Conservation (phyloP, 2,329 filamentous ascomycete species). For the Rhinocladiella similis region DNA sequence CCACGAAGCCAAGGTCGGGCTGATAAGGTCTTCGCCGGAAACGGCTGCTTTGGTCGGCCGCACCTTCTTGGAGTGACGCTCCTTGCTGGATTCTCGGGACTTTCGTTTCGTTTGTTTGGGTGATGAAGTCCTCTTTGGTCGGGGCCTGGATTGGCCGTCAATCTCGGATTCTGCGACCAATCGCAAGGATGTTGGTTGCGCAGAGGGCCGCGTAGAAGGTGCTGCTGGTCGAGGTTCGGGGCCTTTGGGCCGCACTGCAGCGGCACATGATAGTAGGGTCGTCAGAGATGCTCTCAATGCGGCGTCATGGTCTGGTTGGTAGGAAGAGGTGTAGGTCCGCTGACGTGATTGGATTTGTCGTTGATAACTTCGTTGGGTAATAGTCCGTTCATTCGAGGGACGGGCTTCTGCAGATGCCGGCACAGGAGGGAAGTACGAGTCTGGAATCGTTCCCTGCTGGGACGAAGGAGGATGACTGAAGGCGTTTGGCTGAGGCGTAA, state of each 20-base stretch:
- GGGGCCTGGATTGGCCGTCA: constrained; percentile 27
- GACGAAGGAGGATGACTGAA: constrained; percentile 78
- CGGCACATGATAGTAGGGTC: constrained; percentile 90
- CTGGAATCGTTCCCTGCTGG: constrained; percentile 51
- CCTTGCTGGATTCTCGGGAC: constrained; percentile 39
- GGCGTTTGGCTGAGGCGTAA: constrained; percentile 87
- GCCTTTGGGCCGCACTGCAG: constrained; percentile 78
- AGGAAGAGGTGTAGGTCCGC: constrained; percentile 57
- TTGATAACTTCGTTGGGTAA: constrained; percentile 32
- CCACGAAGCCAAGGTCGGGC: constrained; percentile 65
- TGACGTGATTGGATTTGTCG: constrained; percentile 15
- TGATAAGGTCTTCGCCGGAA: constrained; percentile 42
- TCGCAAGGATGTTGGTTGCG: constrained; percentile 44
- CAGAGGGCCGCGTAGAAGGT: constrained; percentile 12
- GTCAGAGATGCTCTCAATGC: constrained; percentile 91
- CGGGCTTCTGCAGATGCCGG: constrained; percentile 11
- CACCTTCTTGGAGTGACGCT: constrained; percentile 35
- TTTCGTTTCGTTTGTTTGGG: constrained; percentile 29
- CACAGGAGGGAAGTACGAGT: constrained; percentile 43
- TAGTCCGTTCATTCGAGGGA: constrained; percentile 9
- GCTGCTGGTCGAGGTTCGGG: constrained; percentile 32
- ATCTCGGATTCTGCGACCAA: constrained; percentile 62
- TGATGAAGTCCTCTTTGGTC: constrained; percentile 26
- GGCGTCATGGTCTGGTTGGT: constrained; percentile 88
- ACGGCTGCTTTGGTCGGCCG: constrained; percentile 35